Conservation (phyloP, 257 asterid species). For the Coffea canephora region DNA sequence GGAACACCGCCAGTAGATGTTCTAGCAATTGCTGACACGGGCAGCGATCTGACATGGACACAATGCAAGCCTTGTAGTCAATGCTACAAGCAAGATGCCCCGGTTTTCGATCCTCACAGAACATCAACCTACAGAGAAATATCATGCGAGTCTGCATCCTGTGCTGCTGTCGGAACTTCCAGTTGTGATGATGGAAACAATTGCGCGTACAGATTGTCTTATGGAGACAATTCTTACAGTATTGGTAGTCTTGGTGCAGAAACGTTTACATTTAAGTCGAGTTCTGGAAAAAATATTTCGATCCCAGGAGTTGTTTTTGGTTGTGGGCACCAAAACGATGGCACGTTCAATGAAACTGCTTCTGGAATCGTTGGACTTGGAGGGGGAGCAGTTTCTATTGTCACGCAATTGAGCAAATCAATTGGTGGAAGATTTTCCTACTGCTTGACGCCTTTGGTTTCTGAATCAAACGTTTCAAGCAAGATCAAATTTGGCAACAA, state of each 20-base stretch:
- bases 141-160: constrained; percentile 29
- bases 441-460: constrained; percentile 30
- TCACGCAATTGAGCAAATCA: constrained; percentile 33
- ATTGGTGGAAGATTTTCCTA: constrained; percentile 50
- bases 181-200: constrained; percentile 14
- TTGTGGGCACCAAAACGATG: constrained; percentile 45
- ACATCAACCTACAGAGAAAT: constrained; percentile 24
- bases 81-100: constrained; percentile 46
- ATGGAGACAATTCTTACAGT: constrained; percentile 40
- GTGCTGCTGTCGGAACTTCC: constrained; percentile 9
- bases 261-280: constrained; percentile 35
- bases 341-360: constrained; percentile 32
- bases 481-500: constrained; percentile 47
- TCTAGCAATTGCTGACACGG: constrained; percentile 50
- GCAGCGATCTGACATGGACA: constrained; percentile 61
- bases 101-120: constrained; percentile 39
- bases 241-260: constrained; percentile 46
- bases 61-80: constrained; percentile 50
- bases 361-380: constrained; percentile 65
- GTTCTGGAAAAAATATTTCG: constrained; percentile 10
- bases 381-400: constrained; percentile 42
- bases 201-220: constrained; percentile 32
- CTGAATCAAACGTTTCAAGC: constrained; percentile 29
- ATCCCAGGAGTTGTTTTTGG: constrained; percentile 45
- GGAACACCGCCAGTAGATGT: constrained; percentile 55